Evolutionary conservation across 2,329 filamentous ascomycete genomes (phyloP), one percentile per base, ranked within the genome.

Genomic region (Plenodomus biglobosus): DNA sequence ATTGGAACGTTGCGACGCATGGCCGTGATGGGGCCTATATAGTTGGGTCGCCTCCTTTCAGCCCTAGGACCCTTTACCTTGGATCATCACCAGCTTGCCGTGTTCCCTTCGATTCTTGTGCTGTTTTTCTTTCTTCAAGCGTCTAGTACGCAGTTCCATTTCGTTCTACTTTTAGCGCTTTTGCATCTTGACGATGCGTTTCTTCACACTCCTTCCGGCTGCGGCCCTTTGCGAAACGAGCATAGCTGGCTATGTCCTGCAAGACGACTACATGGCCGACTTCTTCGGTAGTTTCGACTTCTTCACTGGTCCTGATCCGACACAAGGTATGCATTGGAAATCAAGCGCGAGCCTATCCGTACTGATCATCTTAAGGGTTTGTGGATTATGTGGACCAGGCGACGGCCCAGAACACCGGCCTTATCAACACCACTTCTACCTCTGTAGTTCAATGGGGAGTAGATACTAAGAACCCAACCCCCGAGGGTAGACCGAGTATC

Each of bases 281-380:
- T 79, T 78, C 65, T 78, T 77, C 53, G 64, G 72, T 51, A 59
- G 57, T 27, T 79, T 78, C 58, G 65, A 73, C 36, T 74, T 76
- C 53, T 78, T 73, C 59, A 72, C 70, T 18, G 71, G 55, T 16
- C 38, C 59, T 0, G 77, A 79, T 49, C 77, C 76, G 0, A 79
- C 77, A 2, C 61, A 75, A 40, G 76, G 75, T 67, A 24, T 32
- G 42, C 32, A 16, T 44, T 35, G 49, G 43, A 7, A 11, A 35
- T 15, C 10, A n/a, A 11, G n/a, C n/a, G 4, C 13, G 30, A 4
- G 24, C 34, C 1, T 37, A 10, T 69, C 64, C 41, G 34, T 21
- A 17, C 48, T 62, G 24, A 61, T 45, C 45, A 17, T 36, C 1
- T 20, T 24, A 24, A 59, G 73, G 75, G 11, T 72, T 74, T 34